These are phyloP conservation scores for Yamadazyma nakazawae DNA, from an alignment of 805 yeast genomes.

Conservation along the genomic window DNA sequence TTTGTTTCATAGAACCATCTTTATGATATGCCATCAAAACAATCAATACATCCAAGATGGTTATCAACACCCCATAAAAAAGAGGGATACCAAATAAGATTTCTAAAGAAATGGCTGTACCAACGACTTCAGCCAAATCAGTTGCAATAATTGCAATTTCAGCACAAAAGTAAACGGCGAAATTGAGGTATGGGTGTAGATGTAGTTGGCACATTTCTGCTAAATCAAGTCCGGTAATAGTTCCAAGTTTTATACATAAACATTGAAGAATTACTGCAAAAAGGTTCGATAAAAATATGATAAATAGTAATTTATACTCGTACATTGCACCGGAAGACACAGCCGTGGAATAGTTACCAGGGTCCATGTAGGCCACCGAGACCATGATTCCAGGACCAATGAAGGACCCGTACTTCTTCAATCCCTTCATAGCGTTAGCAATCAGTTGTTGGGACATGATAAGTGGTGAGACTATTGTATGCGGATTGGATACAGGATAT, in stretches of 20 bases:
- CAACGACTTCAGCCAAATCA: slow-evolving; percentile 95
- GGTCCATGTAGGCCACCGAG: slow-evolving; percentile 94
- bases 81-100: slow-evolving; percentile 79
- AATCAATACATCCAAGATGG: slow-evolving; percentile 80
- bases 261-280: slow-evolving; percentile 86
- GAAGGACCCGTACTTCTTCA: slow-evolving; percentile 54
- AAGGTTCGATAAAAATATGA: slow-evolving; percentile 73
- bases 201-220: slow-evolving; percentile 84
- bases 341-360: slow-evolving; percentile 94
- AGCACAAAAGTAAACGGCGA: slow-evolving; percentile 68
- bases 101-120: slow-evolving; percentile 92
- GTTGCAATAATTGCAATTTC: slow-evolving; percentile 93
- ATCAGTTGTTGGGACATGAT: not conserved
- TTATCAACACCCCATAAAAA: slow-evolving; percentile 76
- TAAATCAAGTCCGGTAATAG: slow-evolving; percentile 89
- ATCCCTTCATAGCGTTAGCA: slow-evolving; percentile 3
- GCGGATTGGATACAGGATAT: not conserved
- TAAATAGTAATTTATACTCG: slow-evolving; percentile 73
- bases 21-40: slow-evolving; percentile 88
- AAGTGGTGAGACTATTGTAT: not conserved
- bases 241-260: slow-evolving; percentile 82
- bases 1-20: slow-evolving; percentile 70
- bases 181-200: slow-evolving; percentile 58
- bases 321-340: slow-evolving; percentile 92
- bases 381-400: slow-evolving; percentile 98